Conservation (phyloP, 2,329 filamentous ascomycete genomes). For the Fusarium sambucinum region DNA sequence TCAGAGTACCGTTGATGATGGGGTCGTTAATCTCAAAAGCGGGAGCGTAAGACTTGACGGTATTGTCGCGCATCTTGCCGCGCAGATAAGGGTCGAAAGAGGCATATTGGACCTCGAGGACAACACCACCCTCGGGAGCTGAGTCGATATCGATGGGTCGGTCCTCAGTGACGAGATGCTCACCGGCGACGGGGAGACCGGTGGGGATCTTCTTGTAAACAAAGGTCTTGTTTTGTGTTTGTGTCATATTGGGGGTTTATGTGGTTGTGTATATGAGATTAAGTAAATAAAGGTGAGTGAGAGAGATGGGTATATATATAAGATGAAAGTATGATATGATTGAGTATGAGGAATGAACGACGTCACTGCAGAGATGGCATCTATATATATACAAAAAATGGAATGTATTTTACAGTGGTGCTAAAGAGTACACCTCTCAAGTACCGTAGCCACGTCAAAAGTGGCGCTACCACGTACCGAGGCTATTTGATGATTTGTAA, state of each 20-base stretch:
- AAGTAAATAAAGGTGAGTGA: not conserved
- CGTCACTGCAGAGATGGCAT: constrained; percentile 20
- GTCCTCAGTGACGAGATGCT: constrained; percentile 76
- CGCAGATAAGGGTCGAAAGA: constrained; percentile 90
- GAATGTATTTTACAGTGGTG: not conserved
- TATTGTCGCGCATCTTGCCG: constrained; percentile 77
- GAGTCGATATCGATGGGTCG: constrained; percentile 73
- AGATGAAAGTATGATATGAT: not conserved
- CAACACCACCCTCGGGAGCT: constrained; percentile 71
- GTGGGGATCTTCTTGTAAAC: constrained; percentile 78
- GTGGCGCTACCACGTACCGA: constrained; percentile 25
- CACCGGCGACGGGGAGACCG: constrained; percentile 75
- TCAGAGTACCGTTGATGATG: constrained; percentile 73
- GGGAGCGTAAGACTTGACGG: constrained; percentile 67
- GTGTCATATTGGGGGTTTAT: constrained; percentile 49
- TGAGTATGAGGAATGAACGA: constrained; percentile 14
- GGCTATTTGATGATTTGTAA: constrained; percentile 33
- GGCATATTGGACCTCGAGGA: constrained; percentile 78
- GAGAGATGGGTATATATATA: constrained; percentile 1
- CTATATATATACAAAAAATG: constrained; percentile 24
- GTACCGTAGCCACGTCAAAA: constrained; percentile 20
- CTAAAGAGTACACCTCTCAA: not conserved
- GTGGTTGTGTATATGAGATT: not conserved
- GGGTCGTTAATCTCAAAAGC: constrained; percentile 70
- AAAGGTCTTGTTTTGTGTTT: constrained; percentile 77